Percentiles rank a stretch among this genome's conserved stretches.
Conservation (phyloP, 257 asterid genomes). For the Plantago ovata region DNA sequence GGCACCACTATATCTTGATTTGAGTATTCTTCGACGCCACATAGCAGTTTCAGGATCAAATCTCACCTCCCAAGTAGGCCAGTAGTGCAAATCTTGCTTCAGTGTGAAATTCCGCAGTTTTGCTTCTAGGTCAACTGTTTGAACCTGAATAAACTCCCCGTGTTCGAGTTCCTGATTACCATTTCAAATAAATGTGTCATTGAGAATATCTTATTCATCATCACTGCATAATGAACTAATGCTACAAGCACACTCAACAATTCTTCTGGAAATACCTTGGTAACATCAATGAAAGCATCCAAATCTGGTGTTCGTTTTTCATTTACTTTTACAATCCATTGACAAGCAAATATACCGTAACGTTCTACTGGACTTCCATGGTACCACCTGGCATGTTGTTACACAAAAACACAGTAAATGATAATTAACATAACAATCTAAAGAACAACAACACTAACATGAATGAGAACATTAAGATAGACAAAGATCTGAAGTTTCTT, state of each 20-base stretch:
- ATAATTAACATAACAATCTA: not conserved
- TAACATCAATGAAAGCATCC: conserved; percentile 77
- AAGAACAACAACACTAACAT: not conserved
- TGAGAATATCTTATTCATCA: not conserved
- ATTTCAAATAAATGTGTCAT: not conserved
- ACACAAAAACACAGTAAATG: not conserved
- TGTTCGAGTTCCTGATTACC: conserved; percentile 64
- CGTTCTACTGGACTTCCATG: conserved; percentile 96
- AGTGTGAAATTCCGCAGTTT: conserved; percentile 84
- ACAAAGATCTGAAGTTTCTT: no score
- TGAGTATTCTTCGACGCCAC: conserved; percentile 76
- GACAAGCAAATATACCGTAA: conserved; percentile 90
- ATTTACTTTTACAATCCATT: conserved; percentile 90
- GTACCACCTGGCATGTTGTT: conserved; percentile 78
- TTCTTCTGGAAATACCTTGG: conserved; percentile 50
- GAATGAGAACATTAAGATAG: no score
- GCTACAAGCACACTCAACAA: no score
- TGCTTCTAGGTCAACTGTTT: conserved; percentile 79
- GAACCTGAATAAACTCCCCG: conserved; percentile 72
- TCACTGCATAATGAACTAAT: no score
- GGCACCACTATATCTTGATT: conserved; percentile 37
- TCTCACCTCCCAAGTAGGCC: conserved; percentile 97
- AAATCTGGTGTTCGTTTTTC: conserved; percentile 87
- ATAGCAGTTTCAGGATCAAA: conserved; percentile 76
- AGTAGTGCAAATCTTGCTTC: conserved; percentile 97